Evolutionary conservation across 2,329 filamentous ascomycete species (phyloP), one percentile per base, ranked within the genome.

Genomic region (Phialophora tarda): DNA sequence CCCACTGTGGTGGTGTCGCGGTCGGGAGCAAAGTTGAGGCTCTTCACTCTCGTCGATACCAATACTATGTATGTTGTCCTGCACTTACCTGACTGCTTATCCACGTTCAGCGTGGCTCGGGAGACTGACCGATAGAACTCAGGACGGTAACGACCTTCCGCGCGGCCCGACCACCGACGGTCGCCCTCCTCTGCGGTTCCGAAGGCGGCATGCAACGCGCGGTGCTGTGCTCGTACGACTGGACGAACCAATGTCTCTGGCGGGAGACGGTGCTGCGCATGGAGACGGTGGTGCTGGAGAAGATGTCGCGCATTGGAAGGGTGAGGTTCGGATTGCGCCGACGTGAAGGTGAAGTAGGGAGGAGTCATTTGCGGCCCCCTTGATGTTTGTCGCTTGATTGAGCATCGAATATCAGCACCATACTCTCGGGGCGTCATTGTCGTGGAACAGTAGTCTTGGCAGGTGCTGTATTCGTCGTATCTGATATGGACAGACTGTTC

Each of bases 131-230:
- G 5, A 32, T 23, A 12, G 17, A 24, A 14, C 21, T 3, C 23
- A 66, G 64, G 64, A 66, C 65, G 24, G 78, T 78, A 1, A 81
- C 77, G 0, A 70, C 81, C 6, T 81, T 83, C 67, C 64, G 70
- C 17, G 79, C 80, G 0, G 54, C 66, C 1, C 68, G 77, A 0
- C 80, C 81, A 1, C 82, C 82, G 0, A 74, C 79, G 1, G 78
- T 76, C 38, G 76, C 82, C 60, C 70, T 84, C 8, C 68, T 82
- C n/a, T 78, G 77, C n/a, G 82, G 79, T 7, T 71, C 72, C 0
- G 82, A 83, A 66, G 79, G 79, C 4, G 81, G 81, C 1, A 80
- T 82, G 78, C 80, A 82, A 64, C 75, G 82, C 7, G 79, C 79
- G 2, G 71, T 83, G 4, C 73, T 80, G 17, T 82, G 81, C 68